Evolutionary conservation across 2,329 filamentous ascomycete species (phyloP).

Genomic region (Fusarium albidum): DNA sequence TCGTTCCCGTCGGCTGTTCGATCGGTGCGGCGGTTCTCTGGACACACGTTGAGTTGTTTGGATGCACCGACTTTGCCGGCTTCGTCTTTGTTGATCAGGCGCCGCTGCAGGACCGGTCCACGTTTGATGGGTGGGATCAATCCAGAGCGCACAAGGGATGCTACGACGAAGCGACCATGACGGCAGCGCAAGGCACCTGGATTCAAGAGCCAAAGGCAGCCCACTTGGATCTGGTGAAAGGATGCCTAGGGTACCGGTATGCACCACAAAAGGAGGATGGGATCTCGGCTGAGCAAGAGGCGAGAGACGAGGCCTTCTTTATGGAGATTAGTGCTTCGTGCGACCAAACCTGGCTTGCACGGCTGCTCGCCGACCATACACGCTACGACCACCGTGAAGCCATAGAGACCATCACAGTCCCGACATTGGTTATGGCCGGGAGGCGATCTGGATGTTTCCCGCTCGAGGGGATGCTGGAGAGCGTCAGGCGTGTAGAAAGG

Average conservation of each 20-base stretch:
- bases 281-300: slow-evolving; percentile 33
- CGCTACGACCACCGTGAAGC: slow-evolving; percentile 40
- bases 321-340: slow-evolving; percentile 38
- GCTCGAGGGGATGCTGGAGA: slow-evolving; percentile 40
- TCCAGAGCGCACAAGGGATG: slow-evolving; percentile 37
- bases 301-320: slow-evolving; percentile 37
- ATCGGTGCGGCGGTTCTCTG: slow-evolving; percentile 41
- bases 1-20: slow-evolving; percentile 40
- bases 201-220: slow-evolving; percentile 33
- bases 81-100: slow-evolving; percentile 42
- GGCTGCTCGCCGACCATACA: slow-evolving; percentile 39
- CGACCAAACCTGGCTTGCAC: slow-evolving; percentile 38
- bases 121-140: slow-evolving; percentile 35
- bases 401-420: slow-evolving; percentile 36
- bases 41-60: slow-evolving; percentile 40
- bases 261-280: slow-evolving; percentile 31
- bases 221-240: slow-evolving; percentile 36
- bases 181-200: slow-evolving; percentile 37
- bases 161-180: slow-evolving; percentile 36
- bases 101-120: slow-evolving; percentile 38
- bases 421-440: slow-evolving; percentile 39
- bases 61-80: slow-evolving; percentile 36
- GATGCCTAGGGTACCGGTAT: slow-evolving; percentile 38
- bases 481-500: slow-evolving; percentile 33
- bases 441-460: slow-evolving; percentile 39